A percentile compares a stretch with the other conserved stretches of the same genome.
These are phyloP conservation scores for Pythium phragmiticola DNA, from an alignment of 352 stramenopile species.

Conservation along the genomic window DNA sequence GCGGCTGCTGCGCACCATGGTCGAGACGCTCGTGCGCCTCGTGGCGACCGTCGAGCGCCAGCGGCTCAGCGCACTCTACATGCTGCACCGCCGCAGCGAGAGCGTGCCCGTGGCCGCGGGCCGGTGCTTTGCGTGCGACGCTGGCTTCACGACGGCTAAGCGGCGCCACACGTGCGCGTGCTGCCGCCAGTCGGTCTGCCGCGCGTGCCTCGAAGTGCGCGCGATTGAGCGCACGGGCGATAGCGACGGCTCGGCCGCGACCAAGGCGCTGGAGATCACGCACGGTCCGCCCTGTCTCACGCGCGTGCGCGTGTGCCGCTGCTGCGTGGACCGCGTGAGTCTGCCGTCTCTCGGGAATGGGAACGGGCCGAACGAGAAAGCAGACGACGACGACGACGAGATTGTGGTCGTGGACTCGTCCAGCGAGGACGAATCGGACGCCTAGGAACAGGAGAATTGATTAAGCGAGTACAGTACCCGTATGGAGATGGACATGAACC, in stretches of 20 bases:
- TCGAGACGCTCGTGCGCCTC: constrained; percentile 16
- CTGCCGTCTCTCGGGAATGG: constrained; percentile 1
- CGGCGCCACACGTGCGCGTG: constrained; percentile 12
- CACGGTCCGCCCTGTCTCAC: not conserved
- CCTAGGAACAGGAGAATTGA: too few species aligned
- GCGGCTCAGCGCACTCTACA: constrained; percentile 16
- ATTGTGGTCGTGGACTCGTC: not conserved
- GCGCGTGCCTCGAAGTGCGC: constrained; percentile 9
- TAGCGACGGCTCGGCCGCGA: not conserved
- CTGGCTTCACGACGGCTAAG: not conserved
- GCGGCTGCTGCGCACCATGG: constrained; percentile 9
- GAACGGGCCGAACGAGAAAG: not conserved
- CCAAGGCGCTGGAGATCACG: not conserved
- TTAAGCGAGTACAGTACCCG: not conserved
- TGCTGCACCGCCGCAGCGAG: constrained; percentile 5
- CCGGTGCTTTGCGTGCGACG: constrained; percentile 15
- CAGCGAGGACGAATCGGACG: not conserved
- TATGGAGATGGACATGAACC: not conserved
- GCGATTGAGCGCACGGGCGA: not conserved
- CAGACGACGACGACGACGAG: constrained; percentile 1
- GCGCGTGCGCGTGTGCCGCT: constrained; percentile 12
- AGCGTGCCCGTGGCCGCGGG: constrained; percentile 13
- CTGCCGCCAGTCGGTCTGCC: constrained; percentile 16
- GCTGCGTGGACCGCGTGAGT: constrained; percentile 17
- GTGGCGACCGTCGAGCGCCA: constrained; percentile 19